phyloP scores from a whole-genome alignment of 768 basidiomycete genomes.

The Scleroderma bovista region DNA sequence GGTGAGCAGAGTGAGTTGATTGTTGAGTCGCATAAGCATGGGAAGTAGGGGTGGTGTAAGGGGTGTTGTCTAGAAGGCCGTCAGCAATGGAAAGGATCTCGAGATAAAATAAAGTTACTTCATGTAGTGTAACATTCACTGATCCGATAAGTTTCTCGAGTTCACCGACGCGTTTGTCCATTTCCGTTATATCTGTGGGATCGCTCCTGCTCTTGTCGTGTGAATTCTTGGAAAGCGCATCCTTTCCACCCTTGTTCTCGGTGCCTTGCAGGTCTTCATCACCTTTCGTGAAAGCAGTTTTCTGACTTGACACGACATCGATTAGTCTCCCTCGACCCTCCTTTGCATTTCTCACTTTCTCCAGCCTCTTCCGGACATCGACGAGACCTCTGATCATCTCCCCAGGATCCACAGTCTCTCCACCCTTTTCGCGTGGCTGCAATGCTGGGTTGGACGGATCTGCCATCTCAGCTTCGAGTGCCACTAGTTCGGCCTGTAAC shows the following conservation, averaged over 20 bases:
- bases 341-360: conserved; percentile 58
- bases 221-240: background rate
- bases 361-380: conserved; percentile 64
- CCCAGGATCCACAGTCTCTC: conserved; percentile 59
- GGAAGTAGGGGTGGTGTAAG: conserved; percentile 80
- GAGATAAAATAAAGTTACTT: conserved; percentile 44
- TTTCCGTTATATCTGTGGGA: conserved; percentile 51
- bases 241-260: conserved; percentile 3
- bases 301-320: conserved; percentile 43
- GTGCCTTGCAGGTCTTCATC: conserved; percentile 8
- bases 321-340: conserved; percentile 65
- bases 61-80: conserved; percentile 50
- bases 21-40: conserved; percentile 74
- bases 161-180: conserved; percentile 80
- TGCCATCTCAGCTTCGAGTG: conserved; percentile 78
- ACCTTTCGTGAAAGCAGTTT: conserved; percentile 10
- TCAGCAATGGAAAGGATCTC: background rate
- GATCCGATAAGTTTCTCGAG: conserved; percentile 83
- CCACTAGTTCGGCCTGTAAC: conserved; percentile 71
- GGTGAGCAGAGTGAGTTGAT: conserved; percentile 81
- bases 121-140: conserved; percentile 71
- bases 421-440: conserved; percentile 46
- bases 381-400: conserved; percentile 74
- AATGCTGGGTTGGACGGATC: conserved; percentile 73
- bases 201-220: conserved; percentile 10